Base-by-base conservation (phyloP, 495 filamentous ascomycete species). In the Stereocaulon alpinum region DNA sequence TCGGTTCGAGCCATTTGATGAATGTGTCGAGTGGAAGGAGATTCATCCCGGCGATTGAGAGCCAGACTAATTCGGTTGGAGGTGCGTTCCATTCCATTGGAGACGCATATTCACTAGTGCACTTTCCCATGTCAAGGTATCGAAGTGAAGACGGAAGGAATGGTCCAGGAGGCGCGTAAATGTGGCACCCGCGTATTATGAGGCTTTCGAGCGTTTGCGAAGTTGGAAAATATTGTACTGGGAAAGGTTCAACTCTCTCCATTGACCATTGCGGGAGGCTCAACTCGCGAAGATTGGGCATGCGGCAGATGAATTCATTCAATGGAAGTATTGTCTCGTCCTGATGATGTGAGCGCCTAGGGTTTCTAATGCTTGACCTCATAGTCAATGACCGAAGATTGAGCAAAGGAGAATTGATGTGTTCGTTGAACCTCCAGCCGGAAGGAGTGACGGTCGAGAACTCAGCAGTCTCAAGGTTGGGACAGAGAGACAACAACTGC, bases 401-500 rank as follows among this genome's bases (percentile, higher is more conserved):
- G 22, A 29, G 49, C 17, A 52, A 30, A n/a, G n/a, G 18, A n/a
- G 34, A 37, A 10, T 37, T 18, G 2, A 12, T 4, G 27, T 27
- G 27, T 1, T 34, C 22, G 29, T 2, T 1, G 27, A 14, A 5
- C 0, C 18, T 12, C 30, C 24, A 24, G 24, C 24, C 24, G 24
- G 24, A 24, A 2, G 54, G 2, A 43, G 32, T 68, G 44, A 70
- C 47, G 41, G 58, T 65, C 49, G 67, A 63, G 40, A 78, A 68
- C 43, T 76, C 70, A 11, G 74, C 66, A 12, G 66, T 69, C 57
- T 78, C 74, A 1, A 82, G 71, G 6, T 62, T 69, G 4, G 73
- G 71, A 6, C 79, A 65, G 17, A 63, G 64, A 3, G 64, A 41
- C 4, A 81, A 52, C 12, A 81, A 64, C 27, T 71, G 70, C 3